Conservation (phyloP, 345 rosid species). For the Heritiera fomes region DNA sequence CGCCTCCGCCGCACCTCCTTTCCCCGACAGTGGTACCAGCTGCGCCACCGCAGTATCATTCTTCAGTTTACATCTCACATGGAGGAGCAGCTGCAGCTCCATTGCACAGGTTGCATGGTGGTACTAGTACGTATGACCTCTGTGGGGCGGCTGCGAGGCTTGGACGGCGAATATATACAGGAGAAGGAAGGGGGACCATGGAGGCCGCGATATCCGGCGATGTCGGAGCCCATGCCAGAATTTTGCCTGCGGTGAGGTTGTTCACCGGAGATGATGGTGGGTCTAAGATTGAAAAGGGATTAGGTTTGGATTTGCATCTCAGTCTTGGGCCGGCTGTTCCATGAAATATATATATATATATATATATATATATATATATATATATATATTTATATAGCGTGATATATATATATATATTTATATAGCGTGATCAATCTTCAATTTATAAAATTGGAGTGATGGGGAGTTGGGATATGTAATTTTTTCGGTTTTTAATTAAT, state of each 20-base stretch:
- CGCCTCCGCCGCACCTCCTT: slow-evolving; percentile 56
- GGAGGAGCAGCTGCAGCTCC: slow-evolving; percentile 26
- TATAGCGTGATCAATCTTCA: background rate
- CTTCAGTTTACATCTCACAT: slow-evolving; percentile 42
- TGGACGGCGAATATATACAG: slow-evolving; percentile 26
- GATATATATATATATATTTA: no score
- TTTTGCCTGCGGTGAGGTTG: slow-evolving; percentile 37
- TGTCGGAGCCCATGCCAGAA: slow-evolving; percentile 25
- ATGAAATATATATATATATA: slow-evolving; percentile 15
- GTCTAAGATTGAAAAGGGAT: slow-evolving; percentile 42
- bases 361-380: no score
- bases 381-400: no score
- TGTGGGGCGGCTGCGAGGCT: slow-evolving; percentile 18
- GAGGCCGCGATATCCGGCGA: slow-evolving; percentile 23
- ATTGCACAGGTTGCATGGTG: slow-evolving; percentile 39
- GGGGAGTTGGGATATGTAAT: background rate
- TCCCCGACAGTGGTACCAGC: slow-evolving; percentile 34
- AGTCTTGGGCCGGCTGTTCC: slow-evolving; percentile 69
- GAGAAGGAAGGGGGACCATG: slow-evolving; percentile 27
- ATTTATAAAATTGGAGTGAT: background rate
- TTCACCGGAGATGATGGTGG: slow-evolving; percentile 45
- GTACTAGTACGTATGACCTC: slow-evolving; percentile 25
- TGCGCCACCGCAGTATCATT: slow-evolving; percentile 20
- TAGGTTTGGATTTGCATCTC: slow-evolving; percentile 77
- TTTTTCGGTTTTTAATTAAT: background rate